Conservation (phyloP, 2,329 filamentous ascomycete species). For the Trichophyton rubrum region DNA sequence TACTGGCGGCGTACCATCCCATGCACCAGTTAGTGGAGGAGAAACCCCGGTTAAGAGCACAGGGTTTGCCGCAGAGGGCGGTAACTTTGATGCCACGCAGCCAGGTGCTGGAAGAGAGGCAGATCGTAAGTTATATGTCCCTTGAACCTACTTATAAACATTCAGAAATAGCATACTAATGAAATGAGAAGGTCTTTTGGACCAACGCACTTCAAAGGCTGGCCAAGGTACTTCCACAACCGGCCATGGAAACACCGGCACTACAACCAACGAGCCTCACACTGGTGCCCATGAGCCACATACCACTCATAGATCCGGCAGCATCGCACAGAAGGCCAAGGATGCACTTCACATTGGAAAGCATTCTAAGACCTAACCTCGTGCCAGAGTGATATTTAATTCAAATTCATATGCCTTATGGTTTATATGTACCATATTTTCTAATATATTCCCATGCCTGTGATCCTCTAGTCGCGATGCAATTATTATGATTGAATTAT, state of each 20-base stretch:
- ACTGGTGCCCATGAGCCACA: background rate
- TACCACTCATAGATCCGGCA: slow-evolving; percentile 6
- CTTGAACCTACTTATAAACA: background rate
- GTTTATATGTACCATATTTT: background rate
- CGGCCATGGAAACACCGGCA: background rate
- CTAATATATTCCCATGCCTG: background rate
- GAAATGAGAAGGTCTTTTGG: slow-evolving; percentile 8
- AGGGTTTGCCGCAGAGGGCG: slow-evolving; percentile 51
- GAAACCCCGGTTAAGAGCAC: slow-evolving; percentile 45
- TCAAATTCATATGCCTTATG: background rate
- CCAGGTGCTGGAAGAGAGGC: slow-evolving; percentile 55
- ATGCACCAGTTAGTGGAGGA: background rate
- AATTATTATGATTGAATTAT: background rate
- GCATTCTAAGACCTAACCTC: slow-evolving; percentile 4
- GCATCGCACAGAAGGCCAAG: slow-evolving; percentile 19
- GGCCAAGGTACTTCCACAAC: background rate
- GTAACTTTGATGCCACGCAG: slow-evolving; percentile 31
- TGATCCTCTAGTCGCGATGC: background rate
- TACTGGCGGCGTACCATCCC: background rate
- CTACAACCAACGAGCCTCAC: background rate
- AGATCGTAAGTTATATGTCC: slow-evolving; percentile 40
- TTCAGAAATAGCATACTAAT: background rate
- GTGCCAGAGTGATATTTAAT: background rate
- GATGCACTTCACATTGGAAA: slow-evolving; percentile 24
- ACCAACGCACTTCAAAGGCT: slow-evolving; percentile 4